Base-by-base conservation (phyloP, 148 eudicot species). In the Dianthus caryophyllus region DNA sequence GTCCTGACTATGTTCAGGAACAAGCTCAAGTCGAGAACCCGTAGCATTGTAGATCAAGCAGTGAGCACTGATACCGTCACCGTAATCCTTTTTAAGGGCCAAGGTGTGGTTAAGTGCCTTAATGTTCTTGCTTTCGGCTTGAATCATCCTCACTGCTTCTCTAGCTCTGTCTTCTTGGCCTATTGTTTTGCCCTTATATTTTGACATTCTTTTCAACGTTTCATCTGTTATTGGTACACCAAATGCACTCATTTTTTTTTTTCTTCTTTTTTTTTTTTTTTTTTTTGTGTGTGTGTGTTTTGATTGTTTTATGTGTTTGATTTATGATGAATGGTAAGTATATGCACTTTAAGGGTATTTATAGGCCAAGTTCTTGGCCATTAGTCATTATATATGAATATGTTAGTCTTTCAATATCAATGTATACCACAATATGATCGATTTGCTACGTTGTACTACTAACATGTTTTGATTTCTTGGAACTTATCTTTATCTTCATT, bases 11-110 rank as follows among this genome's bases (percentile, higher is more conserved):
- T 29, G 21, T 12, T 18, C 13, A 14, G 22, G 17, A 1, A 54
- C 61, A 15, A 67, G 31, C 22, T 67, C 24, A 24, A 68, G n/a
- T 1, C 10, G 15, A 15, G 17, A 25, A 0, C 72, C 72, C 2
- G 72, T 68, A 0, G 64, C 72, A 44, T 68, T 68, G 25, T 68
- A 68, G 31, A 68, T 5, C 20, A 68, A 18, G 29, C 52, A 56
- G 18, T 56, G 55, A 36, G 72, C 29, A 10, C 48, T 2, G 8
- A 56, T 38, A 4, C 64, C 64, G 29, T 26, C 1, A 0, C 64
- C 64, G n/a, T 43, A 68, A 2, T 57, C 43, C 0, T 0, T 0
- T 14, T 68, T 68, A 5, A 68, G 64, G 2, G 7, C 16, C 5
- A 67, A 7, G 0, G 18, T 26, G 21, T 67, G 36, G 1, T 54